phyloP scores from a whole-genome alignment of 768 basidiomycete species.

The Filobasidium floriforme region DNA sequence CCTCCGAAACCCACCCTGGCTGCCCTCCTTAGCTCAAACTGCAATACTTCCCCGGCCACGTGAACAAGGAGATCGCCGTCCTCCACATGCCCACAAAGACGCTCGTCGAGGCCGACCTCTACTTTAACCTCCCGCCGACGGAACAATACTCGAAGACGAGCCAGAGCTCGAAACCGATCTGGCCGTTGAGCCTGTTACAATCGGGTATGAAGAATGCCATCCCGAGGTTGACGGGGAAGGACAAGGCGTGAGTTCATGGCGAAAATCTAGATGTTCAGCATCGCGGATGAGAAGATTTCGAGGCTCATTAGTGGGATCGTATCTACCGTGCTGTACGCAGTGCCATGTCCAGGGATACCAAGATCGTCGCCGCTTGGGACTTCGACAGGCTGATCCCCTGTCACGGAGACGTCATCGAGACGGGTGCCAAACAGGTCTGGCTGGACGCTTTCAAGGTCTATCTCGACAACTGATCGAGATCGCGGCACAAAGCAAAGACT shows the following conservation, averaged over 20 bases:
- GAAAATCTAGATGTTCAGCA: no score
- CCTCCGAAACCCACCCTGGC: no score
- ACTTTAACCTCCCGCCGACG: slow-evolving; percentile 70
- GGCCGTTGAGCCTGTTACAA: slow-evolving; percentile 23
- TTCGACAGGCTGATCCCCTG: slow-evolving; percentile 46
- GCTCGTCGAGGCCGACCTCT: slow-evolving; percentile 69
- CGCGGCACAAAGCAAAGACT: no score
- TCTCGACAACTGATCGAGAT: slow-evolving; percentile 2
- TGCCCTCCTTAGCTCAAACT: slow-evolving; percentile 31
- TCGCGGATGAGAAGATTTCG: no score
- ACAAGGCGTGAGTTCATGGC: slow-evolving; percentile 41
- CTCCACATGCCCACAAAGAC: slow-evolving; percentile 64
- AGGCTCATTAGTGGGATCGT: neutral
- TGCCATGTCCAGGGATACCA: slow-evolving; percentile 58
- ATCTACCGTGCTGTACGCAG: slow-evolving; percentile 6
- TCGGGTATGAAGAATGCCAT: slow-evolving; percentile 38
- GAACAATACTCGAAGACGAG: slow-evolving; percentile 55
- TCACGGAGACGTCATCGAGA: slow-evolving; percentile 59
- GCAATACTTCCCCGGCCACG: slow-evolving; percentile 55
- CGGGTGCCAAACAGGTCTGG: slow-evolving; percentile 54
- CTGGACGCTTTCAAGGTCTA: slow-evolving; percentile 35
- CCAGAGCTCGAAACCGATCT: slow-evolving; percentile 24
- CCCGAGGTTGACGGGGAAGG: slow-evolving; percentile 33
- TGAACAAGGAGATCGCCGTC: slow-evolving; percentile 76
- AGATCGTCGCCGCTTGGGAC: slow-evolving; percentile 59